These are phyloP conservation scores for Uronychia setigera DNA, from an alignment of 73 alveolate genomes.

Conservation along the genomic window DNA sequence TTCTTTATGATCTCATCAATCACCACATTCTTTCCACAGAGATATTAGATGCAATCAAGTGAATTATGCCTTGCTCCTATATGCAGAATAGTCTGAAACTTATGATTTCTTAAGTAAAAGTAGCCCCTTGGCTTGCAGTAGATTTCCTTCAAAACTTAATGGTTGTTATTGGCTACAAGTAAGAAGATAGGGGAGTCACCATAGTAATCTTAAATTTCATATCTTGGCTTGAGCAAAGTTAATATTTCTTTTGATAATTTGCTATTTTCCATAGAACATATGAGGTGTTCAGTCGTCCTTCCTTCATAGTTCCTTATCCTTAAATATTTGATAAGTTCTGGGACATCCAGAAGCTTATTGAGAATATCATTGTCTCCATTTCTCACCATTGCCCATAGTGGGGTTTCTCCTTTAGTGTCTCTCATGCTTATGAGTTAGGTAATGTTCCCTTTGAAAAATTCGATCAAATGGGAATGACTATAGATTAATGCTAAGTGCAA, in stretches of 20 bases:
- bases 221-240: slow-evolving; percentile 41
- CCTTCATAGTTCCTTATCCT: slow-evolving; percentile 60
- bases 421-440: slow-evolving; percentile 19
- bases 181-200: slow-evolving; percentile 62
- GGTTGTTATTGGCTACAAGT: slow-evolving; percentile 29
- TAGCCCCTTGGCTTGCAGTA: slow-evolving; percentile 18
- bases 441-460: slow-evolving; percentile 30
- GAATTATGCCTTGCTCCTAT: slow-evolving; percentile 48
- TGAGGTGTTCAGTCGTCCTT: slow-evolving; percentile 53
- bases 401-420: slow-evolving; percentile 58
- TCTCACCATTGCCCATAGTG: slow-evolving; percentile 44
- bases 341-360: slow-evolving; percentile 41
- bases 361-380: slow-evolving; percentile 46
- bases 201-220: slow-evolving; percentile 63
- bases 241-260: not conserved
- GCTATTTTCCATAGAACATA: too few relatives aligned
- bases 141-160: slow-evolving; percentile 24
- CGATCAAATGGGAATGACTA: slow-evolving; percentile 18
- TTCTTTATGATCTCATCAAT: slow-evolving; percentile 60
- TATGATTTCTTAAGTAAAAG: slow-evolving; percentile 48
- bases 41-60: slow-evolving; percentile 10
- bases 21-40: slow-evolving; percentile 34
- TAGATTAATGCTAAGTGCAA: slow-evolving; percentile 37
- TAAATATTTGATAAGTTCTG: slow-evolving; percentile 52
- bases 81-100: slow-evolving; percentile 53